Base-by-base conservation (phyloP, 257 asterid species). In the Knoxia roxburghii region DNA sequence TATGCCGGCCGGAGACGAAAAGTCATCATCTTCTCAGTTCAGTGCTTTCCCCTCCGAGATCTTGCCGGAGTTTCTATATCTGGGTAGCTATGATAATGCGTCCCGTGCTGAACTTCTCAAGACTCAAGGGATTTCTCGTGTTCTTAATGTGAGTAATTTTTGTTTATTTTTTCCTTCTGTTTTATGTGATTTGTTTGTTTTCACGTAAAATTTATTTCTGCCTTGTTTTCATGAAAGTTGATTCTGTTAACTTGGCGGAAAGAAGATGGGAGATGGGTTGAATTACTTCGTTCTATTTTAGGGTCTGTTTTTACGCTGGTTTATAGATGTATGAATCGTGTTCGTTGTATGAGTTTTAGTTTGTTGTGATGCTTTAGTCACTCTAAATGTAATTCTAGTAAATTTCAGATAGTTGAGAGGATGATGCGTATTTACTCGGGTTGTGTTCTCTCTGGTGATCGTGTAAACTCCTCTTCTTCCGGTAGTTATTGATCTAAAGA, bases 21-120 rank as follows among this genome's bases (percentile, higher is more conserved):
- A 73, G 56, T 56, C 77, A 15, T 23, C 85, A 15, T 35, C 87
- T 50, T 60, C 75, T 64, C 97, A 84, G 63, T 75, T 82, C 74
- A 87, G 97, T 83, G 96, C 97, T 61, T 92, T 92, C 70, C 93
- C 98, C 39, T 83, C 98, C 52, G 96, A 89, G 98, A 92, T 92
- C 91, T 49, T 92, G 81, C 91, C 95, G 20, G 98, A 89, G 73
- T 92, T 92, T 79, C 93, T 92, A 37, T 92, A 83, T 67, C 59
- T 92, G 82, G 98, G 98, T 5, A 87, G 97, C 82, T 92, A 87
- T 59, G 98, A 89, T 68, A 87, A 89, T 74, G 98, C 98, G 30
- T 86, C 98, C 13, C 88, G 98, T 3, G 93, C 95, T 1, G 97
- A 92, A 76, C 93, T 92, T 68, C 92, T 92, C 79, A 92, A 87